phyloP scores from a whole-genome alignment of 345 rosid genomes.

The Viola odorata region DNA sequence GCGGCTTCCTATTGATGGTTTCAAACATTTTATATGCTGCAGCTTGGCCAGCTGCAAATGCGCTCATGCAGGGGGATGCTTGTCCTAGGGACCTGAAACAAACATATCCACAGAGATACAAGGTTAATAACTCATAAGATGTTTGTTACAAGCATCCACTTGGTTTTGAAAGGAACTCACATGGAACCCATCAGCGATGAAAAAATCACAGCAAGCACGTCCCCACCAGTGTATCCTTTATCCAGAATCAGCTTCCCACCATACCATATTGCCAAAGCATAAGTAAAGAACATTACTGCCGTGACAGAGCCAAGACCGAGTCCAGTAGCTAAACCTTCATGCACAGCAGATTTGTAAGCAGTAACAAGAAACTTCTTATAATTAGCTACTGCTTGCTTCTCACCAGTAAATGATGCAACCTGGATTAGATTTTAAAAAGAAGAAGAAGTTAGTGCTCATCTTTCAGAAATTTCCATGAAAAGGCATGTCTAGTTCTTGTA shows the following conservation, averaged over 20 bases:
- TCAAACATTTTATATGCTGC: slow-evolving; percentile 22
- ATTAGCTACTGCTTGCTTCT: slow-evolving; percentile 14
- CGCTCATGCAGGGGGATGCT: slow-evolving; percentile 18
- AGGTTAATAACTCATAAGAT: background rate
- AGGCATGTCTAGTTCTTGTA: background rate
- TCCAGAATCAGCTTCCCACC: slow-evolving; percentile 20
- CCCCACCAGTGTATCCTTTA: slow-evolving; percentile 20
- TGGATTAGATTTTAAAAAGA: slow-evolving; percentile 17
- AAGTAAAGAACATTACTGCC: slow-evolving; percentile 10
- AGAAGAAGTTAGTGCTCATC: background rate
- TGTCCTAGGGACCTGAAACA: slow-evolving; percentile 20
- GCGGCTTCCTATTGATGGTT: slow-evolving; percentile 13
- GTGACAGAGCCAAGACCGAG: slow-evolving; percentile 7
- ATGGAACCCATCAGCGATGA: slow-evolving; percentile 17
- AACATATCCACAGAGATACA: background rate
- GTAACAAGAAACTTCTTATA: slow-evolving; percentile 9
- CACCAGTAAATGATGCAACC: slow-evolving; percentile 58
- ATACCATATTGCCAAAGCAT: slow-evolving; percentile 18
- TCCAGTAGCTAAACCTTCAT: slow-evolving; percentile 15
- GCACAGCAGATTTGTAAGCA: slow-evolving; percentile 15
- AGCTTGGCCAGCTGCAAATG: slow-evolving; percentile 19
- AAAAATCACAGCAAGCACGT: slow-evolving; percentile 6
- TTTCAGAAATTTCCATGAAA: background rate
- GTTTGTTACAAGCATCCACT: background rate
- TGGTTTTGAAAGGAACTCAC: slow-evolving; percentile 4